Conservation (phyloP, 192 early-diverging fungal species). For the Thoreauomyces humboldtii region DNA sequence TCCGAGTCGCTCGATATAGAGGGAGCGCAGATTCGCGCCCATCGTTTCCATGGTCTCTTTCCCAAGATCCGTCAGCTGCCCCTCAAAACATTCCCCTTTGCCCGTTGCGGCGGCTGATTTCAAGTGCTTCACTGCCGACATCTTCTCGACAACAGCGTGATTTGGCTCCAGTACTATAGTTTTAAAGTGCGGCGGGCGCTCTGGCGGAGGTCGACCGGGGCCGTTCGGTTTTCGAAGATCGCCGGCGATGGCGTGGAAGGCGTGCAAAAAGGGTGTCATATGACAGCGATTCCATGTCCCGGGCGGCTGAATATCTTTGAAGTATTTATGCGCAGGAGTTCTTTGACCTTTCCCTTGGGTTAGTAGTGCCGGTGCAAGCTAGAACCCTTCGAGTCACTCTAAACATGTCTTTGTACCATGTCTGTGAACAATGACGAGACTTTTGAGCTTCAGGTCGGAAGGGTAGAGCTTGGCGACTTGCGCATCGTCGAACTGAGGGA, state of each 20-base stretch:
- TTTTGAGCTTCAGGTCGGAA: slow-evolving; percentile 38
- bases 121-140: slow-evolving; percentile 3
- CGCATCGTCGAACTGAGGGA: slow-evolving; percentile 24
- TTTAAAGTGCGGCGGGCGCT: slow-evolving; percentile 2
- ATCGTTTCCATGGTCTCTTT: slow-evolving; percentile 47
- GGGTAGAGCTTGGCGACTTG: slow-evolving; percentile 39
- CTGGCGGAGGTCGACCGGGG: background rate
- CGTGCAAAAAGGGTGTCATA: slow-evolving; percentile 10
- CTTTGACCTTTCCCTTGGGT: slow-evolving; percentile 24
- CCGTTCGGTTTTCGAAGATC: background rate
- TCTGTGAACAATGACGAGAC: slow-evolving; percentile 56
- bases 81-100: slow-evolving; percentile 28
- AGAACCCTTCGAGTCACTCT: background rate
- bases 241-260: slow-evolving; percentile 26
- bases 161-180: slow-evolving; percentile 11
- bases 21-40: slow-evolving; percentile 49
- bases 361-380: background rate
- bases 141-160: background rate
- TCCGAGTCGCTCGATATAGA: slow-evolving; percentile 51
- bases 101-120: background rate
- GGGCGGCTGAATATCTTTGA: slow-evolving; percentile 13
- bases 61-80: slow-evolving; percentile 62
- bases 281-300: slow-evolving; percentile 16
- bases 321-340: slow-evolving; percentile 30
- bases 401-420: slow-evolving; percentile 15